Conservation (phyloP, 139 green algal genomes). For the Chlamydomonas eustigma region DNA sequence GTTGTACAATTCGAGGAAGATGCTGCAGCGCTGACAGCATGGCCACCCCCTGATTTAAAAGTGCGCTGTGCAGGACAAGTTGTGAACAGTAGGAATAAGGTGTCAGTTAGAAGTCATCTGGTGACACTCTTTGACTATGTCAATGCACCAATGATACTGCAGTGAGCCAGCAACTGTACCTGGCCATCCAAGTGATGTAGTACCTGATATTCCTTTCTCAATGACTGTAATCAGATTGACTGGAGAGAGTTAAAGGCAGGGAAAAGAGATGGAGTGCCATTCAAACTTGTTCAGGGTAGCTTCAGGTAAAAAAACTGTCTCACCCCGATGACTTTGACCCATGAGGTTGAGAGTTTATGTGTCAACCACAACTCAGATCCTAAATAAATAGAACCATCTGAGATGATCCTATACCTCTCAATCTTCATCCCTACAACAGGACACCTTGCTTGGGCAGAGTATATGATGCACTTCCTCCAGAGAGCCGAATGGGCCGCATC, state of each 20-base stretch:
- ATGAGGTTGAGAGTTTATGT: no score
- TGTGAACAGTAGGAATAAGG: no score
- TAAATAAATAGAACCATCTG: no score
- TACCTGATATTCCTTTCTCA: background rate
- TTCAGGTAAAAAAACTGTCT: conserved; percentile 57
- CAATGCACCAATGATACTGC: no score
- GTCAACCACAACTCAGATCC: no score
- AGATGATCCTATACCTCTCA: background rate
- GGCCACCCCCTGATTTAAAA: background rate
- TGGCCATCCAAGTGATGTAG: background rate
- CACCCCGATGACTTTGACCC: no score
- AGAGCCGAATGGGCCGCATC: conserved; percentile 49
- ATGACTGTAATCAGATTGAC: conserved; percentile 13
- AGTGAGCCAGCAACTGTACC: no score
- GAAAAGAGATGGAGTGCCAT: conserved; percentile 26
- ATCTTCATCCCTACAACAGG: conserved; percentile 17
- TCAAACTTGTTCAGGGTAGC: conserved; percentile 51
- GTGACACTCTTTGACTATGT: no score
- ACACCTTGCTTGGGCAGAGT: conserved; percentile 54
- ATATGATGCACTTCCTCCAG: conserved; percentile 61
- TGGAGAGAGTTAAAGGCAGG: conserved; percentile 48
- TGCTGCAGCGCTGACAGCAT: background rate
- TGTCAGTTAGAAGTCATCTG: no score
- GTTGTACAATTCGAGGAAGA: conserved; percentile 8
- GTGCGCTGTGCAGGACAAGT: no score